phyloP scores from a whole-genome alignment of 2,329 filamentous ascomycete species.

The Gremmenia infestans region DNA sequence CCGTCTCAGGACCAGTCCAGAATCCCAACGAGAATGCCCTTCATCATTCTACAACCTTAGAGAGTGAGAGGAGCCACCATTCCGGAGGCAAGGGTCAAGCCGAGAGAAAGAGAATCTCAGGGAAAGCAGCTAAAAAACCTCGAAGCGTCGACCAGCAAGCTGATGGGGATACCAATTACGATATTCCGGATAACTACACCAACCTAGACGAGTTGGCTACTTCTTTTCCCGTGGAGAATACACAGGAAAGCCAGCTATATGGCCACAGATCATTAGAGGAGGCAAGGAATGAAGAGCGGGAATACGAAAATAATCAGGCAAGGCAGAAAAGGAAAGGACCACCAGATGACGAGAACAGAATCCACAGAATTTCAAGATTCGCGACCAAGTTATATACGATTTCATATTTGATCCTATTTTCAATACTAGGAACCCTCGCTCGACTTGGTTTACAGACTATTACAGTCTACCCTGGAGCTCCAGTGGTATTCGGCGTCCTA shows the following conservation, averaged over 20 bases:
- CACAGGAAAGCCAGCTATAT: slow-evolving; percentile 34
- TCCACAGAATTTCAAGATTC: slow-evolving; percentile 39
- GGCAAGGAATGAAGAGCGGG: slow-evolving; percentile 14
- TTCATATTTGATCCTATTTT: slow-evolving; percentile 81
- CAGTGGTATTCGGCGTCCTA: slow-evolving; percentile 66
- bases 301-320: slow-evolving; percentile 13
- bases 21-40: slow-evolving; percentile 34
- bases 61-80: slow-evolving; percentile 27
- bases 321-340: slow-evolving; percentile 2
- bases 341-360: slow-evolving; percentile 8
- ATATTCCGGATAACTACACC: slow-evolving; percentile 31
- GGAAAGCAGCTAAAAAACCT: neutral
- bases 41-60: slow-evolving; percentile 35
- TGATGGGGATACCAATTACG: slow-evolving; percentile 10
- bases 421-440: slow-evolving; percentile 77
- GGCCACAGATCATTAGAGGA: slow-evolving; percentile 39
- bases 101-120: slow-evolving; percentile 7
- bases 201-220: slow-evolving; percentile 41
- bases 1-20: slow-evolving; percentile 38
- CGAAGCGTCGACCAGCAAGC: slow-evolving; percentile 2
- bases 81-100: slow-evolving; percentile 25
- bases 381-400: slow-evolving; percentile 63
- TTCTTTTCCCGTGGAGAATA: slow-evolving; percentile 42
- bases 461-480: slow-evolving; percentile 73
- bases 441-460: slow-evolving; percentile 75